Percentiles rank a stretch among this genome's conserved stretches.
Evolutionary conservation across 2,329 filamentous ascomycete genomes (phyloP).

Genomic region (Colletotrichum phormii): DNA sequence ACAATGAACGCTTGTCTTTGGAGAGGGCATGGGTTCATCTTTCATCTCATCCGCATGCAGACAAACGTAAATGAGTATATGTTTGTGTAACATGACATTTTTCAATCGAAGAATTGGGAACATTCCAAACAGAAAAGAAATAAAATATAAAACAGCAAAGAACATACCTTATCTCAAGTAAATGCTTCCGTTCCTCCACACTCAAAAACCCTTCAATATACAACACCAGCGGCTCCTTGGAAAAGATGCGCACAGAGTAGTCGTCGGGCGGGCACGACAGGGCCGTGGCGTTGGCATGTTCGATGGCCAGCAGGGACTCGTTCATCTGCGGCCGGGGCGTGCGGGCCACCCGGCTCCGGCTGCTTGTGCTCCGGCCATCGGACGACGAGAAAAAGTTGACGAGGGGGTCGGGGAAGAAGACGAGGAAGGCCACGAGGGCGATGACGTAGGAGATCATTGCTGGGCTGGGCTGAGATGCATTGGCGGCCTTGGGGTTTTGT

Average conservation of each 20-base stretch:
- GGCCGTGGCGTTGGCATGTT: conserved; percentile 50
- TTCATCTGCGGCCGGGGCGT: conserved; percentile 60
- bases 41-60: too few species aligned
- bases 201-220: conserved; percentile 66
- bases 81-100: background rate
- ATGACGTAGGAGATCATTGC: conserved; percentile 60
- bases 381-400: conserved; percentile 48
- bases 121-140: background rate
- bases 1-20: too few species aligned
- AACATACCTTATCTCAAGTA: conserved; percentile 63
- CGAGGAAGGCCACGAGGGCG: conserved; percentile 53
- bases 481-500: background rate
- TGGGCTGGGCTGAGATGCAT: background rate
- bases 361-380: conserved; percentile 6
- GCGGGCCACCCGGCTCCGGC: conserved; percentile 40
- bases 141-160: conserved; percentile 5
- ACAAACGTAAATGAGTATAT: too few species aligned
- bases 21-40: too few species aligned
- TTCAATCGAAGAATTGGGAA: too few species aligned
- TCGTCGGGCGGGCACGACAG: conserved; percentile 52
- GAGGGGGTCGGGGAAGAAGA: conserved; percentile 59
- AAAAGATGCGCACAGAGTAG: conserved; percentile 61
- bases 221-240: conserved; percentile 62
- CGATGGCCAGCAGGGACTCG: conserved; percentile 62
- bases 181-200: conserved; percentile 55